Evolutionary conservation across 2,329 filamentous ascomycete genomes (phyloP).

Genomic region (Botrytis deweyae): DNA sequence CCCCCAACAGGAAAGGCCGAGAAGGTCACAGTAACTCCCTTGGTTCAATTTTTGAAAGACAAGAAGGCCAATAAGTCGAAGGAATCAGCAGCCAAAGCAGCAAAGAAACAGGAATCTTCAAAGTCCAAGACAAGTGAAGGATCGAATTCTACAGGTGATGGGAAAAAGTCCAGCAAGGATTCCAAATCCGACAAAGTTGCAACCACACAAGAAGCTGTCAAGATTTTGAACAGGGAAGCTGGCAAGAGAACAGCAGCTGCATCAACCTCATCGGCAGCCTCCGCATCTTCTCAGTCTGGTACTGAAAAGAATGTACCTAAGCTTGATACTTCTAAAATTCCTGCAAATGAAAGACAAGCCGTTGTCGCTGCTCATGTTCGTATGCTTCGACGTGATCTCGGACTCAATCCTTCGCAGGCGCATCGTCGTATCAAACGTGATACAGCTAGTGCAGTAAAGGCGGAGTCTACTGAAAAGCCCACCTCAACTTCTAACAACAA

Average conservation of each 20-base stretch:
- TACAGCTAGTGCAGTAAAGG: conserved; percentile 39
- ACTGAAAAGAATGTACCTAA: conserved; percentile 45
- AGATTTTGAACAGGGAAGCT: conserved; percentile 61
- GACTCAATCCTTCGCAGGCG: conserved; percentile 61
- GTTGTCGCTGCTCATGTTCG: conserved; percentile 63
- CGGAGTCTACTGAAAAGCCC: conserved; percentile 30
- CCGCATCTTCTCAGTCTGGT: neutral
- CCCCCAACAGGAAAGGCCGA: conserved; percentile 39
- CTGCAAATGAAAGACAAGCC: conserved; percentile 39
- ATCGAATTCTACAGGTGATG: conserved; percentile 44
- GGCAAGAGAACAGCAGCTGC: conserved; percentile 47
- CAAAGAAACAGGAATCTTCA: conserved; percentile 51
- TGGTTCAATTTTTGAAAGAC: conserved; percentile 87
- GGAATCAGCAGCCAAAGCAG: conserved; percentile 54
- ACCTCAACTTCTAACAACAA: conserved; percentile 17
- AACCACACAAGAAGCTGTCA: conserved; percentile 60
- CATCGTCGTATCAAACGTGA: conserved; percentile 61
- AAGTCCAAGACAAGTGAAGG: conserved; percentile 53
- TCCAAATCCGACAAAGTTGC: conserved; percentile 58
- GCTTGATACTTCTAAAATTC: conserved; percentile 52
- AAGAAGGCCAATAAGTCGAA: conserved; percentile 78
- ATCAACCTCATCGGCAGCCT: conserved; percentile 25
- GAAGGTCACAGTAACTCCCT: conserved; percentile 77
- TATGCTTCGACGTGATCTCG: conserved; percentile 65
- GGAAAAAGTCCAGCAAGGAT: conserved; percentile 59